Percentiles rank a stretch among this genome's conserved stretches.
phyloP scores from a whole-genome alignment of 2,329 filamentous ascomycete species.

The Scedosporium aurantiacum region DNA sequence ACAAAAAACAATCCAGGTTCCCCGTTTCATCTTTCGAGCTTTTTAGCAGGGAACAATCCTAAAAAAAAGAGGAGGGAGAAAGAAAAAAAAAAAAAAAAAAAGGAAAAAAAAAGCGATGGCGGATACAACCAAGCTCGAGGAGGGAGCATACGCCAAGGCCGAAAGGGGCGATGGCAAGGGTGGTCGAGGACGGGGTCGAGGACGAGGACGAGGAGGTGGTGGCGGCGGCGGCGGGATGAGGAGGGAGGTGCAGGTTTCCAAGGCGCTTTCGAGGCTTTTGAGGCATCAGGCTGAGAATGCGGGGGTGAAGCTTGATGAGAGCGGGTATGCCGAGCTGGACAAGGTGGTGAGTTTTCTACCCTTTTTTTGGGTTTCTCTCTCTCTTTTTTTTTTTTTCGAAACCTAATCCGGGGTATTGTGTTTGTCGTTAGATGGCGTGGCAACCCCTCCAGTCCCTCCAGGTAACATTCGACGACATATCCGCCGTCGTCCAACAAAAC shows the following conservation, averaged over 20 bases:
- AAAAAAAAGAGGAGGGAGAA: too few relatives aligned
- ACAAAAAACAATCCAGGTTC: too few relatives aligned
- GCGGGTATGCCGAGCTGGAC: conserved; percentile 48
- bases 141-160: background rate
- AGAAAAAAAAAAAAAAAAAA: background rate
- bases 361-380: conserved; percentile 2
- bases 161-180: background rate
- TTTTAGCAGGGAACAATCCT: too few relatives aligned
- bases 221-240: background rate
- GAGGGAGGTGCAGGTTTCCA: conserved; percentile 36
- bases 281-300: conserved; percentile 46
- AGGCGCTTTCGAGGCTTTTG: conserved; percentile 41
- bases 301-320: conserved; percentile 44
- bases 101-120: background rate
- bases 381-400: conserved; percentile 6
- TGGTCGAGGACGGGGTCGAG: background rate
- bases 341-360: conserved; percentile 42
- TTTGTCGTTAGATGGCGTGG: conserved; percentile 34
- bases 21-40: too few relatives aligned
- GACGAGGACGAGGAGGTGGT: background rate
- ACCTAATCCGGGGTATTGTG: background rate
- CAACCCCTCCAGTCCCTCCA: conserved; percentile 54
- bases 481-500: conserved; percentile 57
- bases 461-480: conserved; percentile 65
- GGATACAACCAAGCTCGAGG: background rate